Base-by-base conservation (phyloP, 2,329 filamentous ascomycete species). In the Sphaerulina musiva region DNA sequence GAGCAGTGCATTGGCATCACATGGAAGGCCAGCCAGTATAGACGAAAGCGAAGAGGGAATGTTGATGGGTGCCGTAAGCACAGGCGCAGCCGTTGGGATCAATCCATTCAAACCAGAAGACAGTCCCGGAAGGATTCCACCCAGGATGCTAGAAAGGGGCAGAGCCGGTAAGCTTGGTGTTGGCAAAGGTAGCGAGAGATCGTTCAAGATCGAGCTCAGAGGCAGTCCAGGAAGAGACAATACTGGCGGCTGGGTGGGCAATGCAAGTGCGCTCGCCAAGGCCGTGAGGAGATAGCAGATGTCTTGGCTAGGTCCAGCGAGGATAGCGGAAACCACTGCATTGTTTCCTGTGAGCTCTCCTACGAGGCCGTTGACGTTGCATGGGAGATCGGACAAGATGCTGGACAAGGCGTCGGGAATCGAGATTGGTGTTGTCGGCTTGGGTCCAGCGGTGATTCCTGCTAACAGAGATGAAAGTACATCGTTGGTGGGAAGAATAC, bases 261-360 rank as follows among this genome's bases (percentile, higher is more conserved):
- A 14, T 4, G 38, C 14, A 45, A 39, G 41, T 1, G 17, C 49
- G 10, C 40, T 46, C 2, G 49, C 40, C 2, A 46, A 32, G 3
- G 17, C 31, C 12, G 51, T 47, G 1, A 53, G 44, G 10, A 48
- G 38, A 6, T 29, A 32, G 44, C 51, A 47, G 23, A 53, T 42
- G 10, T 26, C 23, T 20, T 32, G 14, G 6, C 41, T 51, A 5
- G 48, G 48, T n/a, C 48, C 42, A 9, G 48, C 48, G 9, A 51
- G 48, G 3, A 51, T 51, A 2, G 48, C 34, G 4, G 48, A 51
- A 23, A 51, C 48, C 11, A 40, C n/a, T 12, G 42, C 14, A 34
- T 44, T 42, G 29, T 14, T 23, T 32, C 48, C 9, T 17, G 29
- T 41, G 8, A 51, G 42, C 7, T 6, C 48, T n/a, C 31, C 20